phyloP scores from a whole-genome alignment of 1,139 yeast genomes.

The Debaryomyces psychrophilus region DNA sequence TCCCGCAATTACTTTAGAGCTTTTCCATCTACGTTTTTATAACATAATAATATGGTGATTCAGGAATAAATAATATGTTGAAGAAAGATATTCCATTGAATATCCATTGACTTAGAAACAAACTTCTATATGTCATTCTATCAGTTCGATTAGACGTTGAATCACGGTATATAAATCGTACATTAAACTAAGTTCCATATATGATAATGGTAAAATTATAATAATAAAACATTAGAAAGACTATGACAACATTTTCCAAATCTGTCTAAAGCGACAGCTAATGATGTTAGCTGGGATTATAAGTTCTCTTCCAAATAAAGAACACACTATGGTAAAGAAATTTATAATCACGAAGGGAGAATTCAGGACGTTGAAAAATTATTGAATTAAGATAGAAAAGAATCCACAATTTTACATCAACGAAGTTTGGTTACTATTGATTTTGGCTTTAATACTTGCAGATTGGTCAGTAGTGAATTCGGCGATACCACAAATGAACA shows the following conservation, averaged over 20 bases:
- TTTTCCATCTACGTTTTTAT: constrained; percentile 13
- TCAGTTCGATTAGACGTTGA: constrained; percentile 19
- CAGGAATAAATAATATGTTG: constrained; percentile 15
- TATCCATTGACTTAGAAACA: constrained; percentile 30
- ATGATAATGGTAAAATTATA: constrained; percentile 27
- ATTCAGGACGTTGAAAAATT: constrained; percentile 7
- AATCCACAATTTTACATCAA: constrained; percentile 9
- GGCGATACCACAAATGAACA: constrained; percentile 11
- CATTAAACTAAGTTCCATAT: too few species aligned
- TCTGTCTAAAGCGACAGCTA: background rate
- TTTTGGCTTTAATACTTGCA: constrained; percentile 15
- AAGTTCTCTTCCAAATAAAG: constrained; percentile 13
- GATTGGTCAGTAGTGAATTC: constrained; percentile 11
- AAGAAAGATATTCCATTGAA: constrained; percentile 24
- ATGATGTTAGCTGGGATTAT: background rate
- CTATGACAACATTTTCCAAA: background rate
- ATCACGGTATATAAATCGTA: too few species aligned
- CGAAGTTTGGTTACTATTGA: constrained; percentile 12
- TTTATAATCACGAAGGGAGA: constrained; percentile 10
- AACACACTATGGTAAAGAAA: constrained; percentile 9
- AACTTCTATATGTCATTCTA: constrained; percentile 31
- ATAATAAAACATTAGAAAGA: too few species aligned
- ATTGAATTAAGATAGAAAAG: constrained; percentile 2
- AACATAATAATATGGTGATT: constrained; percentile 15
- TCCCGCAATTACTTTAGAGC: constrained; percentile 9